Conservation (phyloP, 1,284 basidiomycete genomes). For the Rhodotorula sp. region DNA sequence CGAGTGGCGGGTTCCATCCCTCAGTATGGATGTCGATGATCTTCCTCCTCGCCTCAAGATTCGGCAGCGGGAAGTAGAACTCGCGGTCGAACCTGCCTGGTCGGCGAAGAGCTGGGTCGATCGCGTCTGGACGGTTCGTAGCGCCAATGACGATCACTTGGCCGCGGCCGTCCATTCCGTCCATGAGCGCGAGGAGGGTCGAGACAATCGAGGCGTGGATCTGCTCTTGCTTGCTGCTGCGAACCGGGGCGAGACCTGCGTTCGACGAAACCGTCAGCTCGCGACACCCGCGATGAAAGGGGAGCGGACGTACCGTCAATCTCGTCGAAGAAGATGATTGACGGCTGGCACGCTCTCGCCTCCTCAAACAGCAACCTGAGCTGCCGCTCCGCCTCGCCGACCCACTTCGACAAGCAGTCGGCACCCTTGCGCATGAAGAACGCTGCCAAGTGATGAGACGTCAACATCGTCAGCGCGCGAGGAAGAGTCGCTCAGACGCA, state of each 20-base stretch:
- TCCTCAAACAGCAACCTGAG: slow-evolving; percentile 94
- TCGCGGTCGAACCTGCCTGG: slow-evolving; percentile 97
- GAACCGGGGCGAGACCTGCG: slow-evolving; percentile 79
- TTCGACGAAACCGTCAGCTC: no score
- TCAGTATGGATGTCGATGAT: slow-evolving; percentile 90
- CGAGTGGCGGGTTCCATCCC: slow-evolving; percentile 83
- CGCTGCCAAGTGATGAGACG: slow-evolving; percentile 54
- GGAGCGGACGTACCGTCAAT: slow-evolving; percentile 69
- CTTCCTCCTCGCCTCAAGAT: slow-evolving; percentile 75
- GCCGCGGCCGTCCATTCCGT: slow-evolving; percentile 96
- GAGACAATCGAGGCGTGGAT: slow-evolving; percentile 98
- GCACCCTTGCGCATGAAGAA: slow-evolving; percentile 99
- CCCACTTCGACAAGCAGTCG: slow-evolving; percentile 98
- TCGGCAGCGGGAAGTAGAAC: slow-evolving; percentile 95
- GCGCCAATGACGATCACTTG: slow-evolving; percentile 99
- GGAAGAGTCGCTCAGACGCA: slow-evolving; percentile 52
- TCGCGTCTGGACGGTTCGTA: slow-evolving; percentile 93
- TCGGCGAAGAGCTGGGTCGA: slow-evolving; percentile 90
- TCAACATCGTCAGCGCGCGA: not conserved
- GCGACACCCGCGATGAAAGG: not conserved
- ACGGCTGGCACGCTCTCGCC: slow-evolving; percentile 86
- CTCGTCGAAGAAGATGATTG: slow-evolving; percentile 97
- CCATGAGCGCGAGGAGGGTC: slow-evolving; percentile 95
- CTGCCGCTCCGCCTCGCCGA: slow-evolving; percentile 97
- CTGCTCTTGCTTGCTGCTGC: slow-evolving; percentile 97